phyloP scores from a whole-genome alignment of 2,329 filamentous ascomycete genomes.

The Coniochaeta hoffmannii region DNA sequence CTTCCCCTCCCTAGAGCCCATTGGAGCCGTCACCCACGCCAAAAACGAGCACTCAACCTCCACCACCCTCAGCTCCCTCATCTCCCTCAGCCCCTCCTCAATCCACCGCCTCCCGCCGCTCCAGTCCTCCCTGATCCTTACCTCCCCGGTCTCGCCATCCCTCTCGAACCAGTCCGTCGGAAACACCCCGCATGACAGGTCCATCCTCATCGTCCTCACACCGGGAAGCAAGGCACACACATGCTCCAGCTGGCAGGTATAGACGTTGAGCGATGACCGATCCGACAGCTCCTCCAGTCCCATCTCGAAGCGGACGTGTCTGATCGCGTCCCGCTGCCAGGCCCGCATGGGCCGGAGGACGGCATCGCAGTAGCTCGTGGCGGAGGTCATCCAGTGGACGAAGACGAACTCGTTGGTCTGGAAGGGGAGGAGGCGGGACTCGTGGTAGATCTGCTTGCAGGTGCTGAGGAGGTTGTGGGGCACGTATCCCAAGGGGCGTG shows the following conservation, averaged over 20 bases:
- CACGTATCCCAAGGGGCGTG: slow-evolving; percentile 29
- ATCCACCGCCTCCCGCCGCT: slow-evolving; percentile 17
- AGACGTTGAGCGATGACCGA: too few species aligned
- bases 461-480: slow-evolving; percentile 30
- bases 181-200: neutral
- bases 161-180: slow-evolving; percentile 9
- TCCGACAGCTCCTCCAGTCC: neutral
- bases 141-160: slow-evolving; percentile 9
- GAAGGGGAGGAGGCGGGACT: slow-evolving; percentile 33
- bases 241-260: neutral
- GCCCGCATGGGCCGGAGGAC: slow-evolving; percentile 24
- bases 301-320: slow-evolving; percentile 20
- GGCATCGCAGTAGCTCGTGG: slow-evolving; percentile 30
- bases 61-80: slow-evolving; percentile 25
- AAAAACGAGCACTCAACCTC: slow-evolving; percentile 30
- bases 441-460: slow-evolving; percentile 33
- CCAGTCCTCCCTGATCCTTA: slow-evolving; percentile 2
- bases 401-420: slow-evolving; percentile 37
- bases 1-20: slow-evolving; percentile 16
- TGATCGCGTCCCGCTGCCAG: slow-evolving; percentile 35
- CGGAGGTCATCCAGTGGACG: slow-evolving; percentile 36
- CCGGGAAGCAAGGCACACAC: neutral
- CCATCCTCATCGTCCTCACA: neutral
- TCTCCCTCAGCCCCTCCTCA: slow-evolving; percentile 22
- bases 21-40: slow-evolving; percentile 18